phyloP scores from a whole-genome alignment of 2,329 filamentous ascomycete species.

The Phoma sp. region DNA sequence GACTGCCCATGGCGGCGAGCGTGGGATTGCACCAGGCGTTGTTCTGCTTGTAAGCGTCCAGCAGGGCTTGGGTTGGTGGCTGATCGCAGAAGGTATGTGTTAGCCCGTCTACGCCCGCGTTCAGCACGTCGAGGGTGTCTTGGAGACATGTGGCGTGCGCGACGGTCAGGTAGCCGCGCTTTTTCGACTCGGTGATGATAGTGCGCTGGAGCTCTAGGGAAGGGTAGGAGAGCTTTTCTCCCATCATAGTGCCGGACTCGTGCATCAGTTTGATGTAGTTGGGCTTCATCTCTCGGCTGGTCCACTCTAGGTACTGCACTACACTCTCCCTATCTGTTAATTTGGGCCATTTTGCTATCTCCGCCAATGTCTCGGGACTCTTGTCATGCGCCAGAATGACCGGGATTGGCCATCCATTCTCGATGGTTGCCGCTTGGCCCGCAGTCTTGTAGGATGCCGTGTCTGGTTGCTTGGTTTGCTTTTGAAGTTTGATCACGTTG shows the following conservation, averaged over 20 bases:
- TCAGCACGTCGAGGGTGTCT: conserved; percentile 52
- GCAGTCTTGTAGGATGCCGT: conserved; percentile 59
- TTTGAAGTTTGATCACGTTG: conserved; percentile 38
- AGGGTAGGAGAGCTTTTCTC: conserved; percentile 47
- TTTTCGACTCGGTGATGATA: conserved; percentile 51
- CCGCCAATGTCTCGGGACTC: conserved; percentile 44
- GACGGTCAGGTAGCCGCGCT: conserved; percentile 46
- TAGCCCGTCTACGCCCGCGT: conserved; percentile 53
- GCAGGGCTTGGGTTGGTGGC: conserved; percentile 46
- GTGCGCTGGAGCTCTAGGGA: conserved; percentile 54
- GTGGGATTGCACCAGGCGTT: conserved; percentile 55
- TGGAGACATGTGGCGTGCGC: conserved; percentile 50
- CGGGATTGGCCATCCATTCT: conserved; percentile 59
- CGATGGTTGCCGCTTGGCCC: conserved; percentile 57
- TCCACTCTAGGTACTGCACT: conserved; percentile 51
- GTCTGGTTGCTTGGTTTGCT: conserved; percentile 37
- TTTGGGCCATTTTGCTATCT: conserved; percentile 57
- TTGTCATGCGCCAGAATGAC: conserved; percentile 51
- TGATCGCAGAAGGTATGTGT: conserved; percentile 53
- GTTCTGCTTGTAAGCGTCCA: conserved; percentile 52
- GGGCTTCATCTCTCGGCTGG: conserved; percentile 48
- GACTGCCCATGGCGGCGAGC: conserved; percentile 48
- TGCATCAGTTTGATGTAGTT: conserved; percentile 62
- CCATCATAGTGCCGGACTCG: conserved; percentile 54
- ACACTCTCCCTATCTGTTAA: conserved; percentile 52